Evolutionary conservation across 257 asterid species (phyloP), one percentile per base, ranked within the genome.

Genomic region (Echites panduratus): DNA sequence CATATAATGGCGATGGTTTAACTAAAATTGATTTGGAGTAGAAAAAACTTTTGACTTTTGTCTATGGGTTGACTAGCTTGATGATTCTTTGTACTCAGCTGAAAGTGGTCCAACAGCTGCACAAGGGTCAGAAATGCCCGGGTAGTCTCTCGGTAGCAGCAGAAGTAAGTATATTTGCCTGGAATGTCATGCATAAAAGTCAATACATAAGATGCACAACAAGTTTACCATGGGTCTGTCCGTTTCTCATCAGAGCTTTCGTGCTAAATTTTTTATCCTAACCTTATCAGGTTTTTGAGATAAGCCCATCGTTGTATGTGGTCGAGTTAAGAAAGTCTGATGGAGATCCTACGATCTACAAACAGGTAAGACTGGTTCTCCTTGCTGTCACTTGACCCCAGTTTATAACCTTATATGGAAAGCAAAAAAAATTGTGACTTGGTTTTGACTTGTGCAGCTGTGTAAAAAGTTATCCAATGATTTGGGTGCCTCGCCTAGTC

Each of bases 251-350:
- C 32, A 20, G 27, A 38, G 40, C 56, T 6, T 57, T 17, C 11
- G 11, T 32, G 52, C 11, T 47, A 47, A 59, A n/a, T n/a, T 50
- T 29, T 61, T 13, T 11, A 59, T 13, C 9, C 50, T 68, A 73
- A 45, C 75, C 65, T 10, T 64, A 43, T 48, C 96, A 93, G 99
- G 91, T 95, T 66, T 89, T 90, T 50, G 99, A 95, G 87, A 82
- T 95, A 63, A 88, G 94, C 77, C 91, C 93, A 74, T 87, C 97
- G 43, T 52, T 88, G 81, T 84, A 87, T 77, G 96, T 87, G 41
- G 99, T 95, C 45, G 99, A 95, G 84, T 69, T 95, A 76, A 84
- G 83, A 64, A 95, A 95, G 81, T n/a, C n/a, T n/a, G n/a, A 73
- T 17, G 99, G 99, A 47, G 97, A 91, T 81, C 78, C 93, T 26